These are phyloP conservation scores for Leccinum fibrillosum DNA, from an alignment of 768 basidiomycete species.

Conservation along the genomic window DNA sequence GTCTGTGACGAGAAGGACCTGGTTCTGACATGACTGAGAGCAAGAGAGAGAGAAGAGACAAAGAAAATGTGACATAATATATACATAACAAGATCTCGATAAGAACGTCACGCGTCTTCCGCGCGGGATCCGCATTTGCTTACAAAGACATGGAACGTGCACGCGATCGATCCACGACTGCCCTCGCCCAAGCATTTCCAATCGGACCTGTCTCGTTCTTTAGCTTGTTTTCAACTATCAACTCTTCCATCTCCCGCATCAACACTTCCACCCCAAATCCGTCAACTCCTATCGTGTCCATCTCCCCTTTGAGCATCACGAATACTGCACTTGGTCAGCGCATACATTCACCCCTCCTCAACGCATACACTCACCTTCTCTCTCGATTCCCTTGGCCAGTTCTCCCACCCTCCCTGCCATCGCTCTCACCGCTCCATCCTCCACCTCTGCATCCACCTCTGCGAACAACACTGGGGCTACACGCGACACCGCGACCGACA, in stretches of 20 bases:
- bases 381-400: slow-evolving; percentile 45
- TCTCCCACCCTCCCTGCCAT: slow-evolving; percentile 44
- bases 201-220: slow-evolving; percentile 56
- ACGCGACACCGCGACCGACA: slow-evolving; percentile 67
- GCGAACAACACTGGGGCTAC: slow-evolving; percentile 69
- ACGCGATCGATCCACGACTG: slow-evolving; percentile 26
- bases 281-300: slow-evolving; percentile 38
- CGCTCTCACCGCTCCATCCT: slow-evolving; percentile 28
- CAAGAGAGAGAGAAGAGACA: neutral
- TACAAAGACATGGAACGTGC: slow-evolving; percentile 30
- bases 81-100: slow-evolving; percentile 1
- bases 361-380: slow-evolving; percentile 44
- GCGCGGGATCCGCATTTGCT: slow-evolving; percentile 15
- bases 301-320: slow-evolving; percentile 49
- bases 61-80: neutral
- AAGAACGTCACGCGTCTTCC: neutral
- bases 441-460: slow-evolving; percentile 26
- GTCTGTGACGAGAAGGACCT: neutral
- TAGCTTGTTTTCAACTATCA: slow-evolving; percentile 62
- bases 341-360: too few species aligned
- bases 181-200: slow-evolving; percentile 46
- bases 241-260: slow-evolving; percentile 57
- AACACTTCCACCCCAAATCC: slow-evolving; percentile 41
- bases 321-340: slow-evolving; percentile 37
- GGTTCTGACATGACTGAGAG: neutral